Percentiles rank a stretch among this genome's conserved stretches.
phyloP scores from a whole-genome alignment of 805 yeast genomes.

The Naumovozyma castellii region DNA sequence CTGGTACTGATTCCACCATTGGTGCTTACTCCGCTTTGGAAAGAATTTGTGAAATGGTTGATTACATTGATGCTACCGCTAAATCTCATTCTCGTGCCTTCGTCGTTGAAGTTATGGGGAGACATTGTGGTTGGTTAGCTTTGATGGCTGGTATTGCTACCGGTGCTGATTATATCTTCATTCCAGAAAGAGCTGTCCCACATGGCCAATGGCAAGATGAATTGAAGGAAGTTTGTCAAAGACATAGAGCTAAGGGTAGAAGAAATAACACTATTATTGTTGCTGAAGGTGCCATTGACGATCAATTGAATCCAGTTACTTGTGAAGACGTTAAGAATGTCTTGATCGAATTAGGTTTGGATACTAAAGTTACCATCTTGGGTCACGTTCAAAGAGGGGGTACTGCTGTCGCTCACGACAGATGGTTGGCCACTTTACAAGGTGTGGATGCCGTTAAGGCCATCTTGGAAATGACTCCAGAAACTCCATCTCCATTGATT shows the following conservation, averaged over 20 bases:
- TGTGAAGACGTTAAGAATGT: constrained; percentile 75
- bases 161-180: constrained; percentile 87
- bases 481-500: constrained; percentile 90
- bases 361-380: constrained; percentile 87
- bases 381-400: constrained; percentile 99
- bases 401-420: constrained; percentile 90
- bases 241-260: constrained; percentile 81
- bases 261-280: constrained; percentile 93
- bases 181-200: constrained; percentile 87
- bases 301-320: constrained; percentile 69
- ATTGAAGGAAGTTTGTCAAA: constrained; percentile 60
- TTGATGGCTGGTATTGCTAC: constrained; percentile 96
- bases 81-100: constrained; percentile 95
- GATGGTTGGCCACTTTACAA: constrained; percentile 85
- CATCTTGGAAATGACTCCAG: constrained; percentile 77
- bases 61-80: constrained; percentile 96
- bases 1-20: constrained; percentile 90
- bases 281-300: constrained; percentile 94
- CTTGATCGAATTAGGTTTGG: constrained; percentile 75
- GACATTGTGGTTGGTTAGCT: constrained; percentile 99
- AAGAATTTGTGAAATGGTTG: constrained; percentile 87
- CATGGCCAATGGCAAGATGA: constrained; percentile 70
- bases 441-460: constrained; percentile 98
- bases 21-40: constrained; percentile 93
- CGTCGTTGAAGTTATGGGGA: constrained; percentile 97